A percentile compares a stretch with the other conserved stretches of the same genome.
phyloP scores from a whole-genome alignment of 306 rosid species.

The Vicia villosa region DNA sequence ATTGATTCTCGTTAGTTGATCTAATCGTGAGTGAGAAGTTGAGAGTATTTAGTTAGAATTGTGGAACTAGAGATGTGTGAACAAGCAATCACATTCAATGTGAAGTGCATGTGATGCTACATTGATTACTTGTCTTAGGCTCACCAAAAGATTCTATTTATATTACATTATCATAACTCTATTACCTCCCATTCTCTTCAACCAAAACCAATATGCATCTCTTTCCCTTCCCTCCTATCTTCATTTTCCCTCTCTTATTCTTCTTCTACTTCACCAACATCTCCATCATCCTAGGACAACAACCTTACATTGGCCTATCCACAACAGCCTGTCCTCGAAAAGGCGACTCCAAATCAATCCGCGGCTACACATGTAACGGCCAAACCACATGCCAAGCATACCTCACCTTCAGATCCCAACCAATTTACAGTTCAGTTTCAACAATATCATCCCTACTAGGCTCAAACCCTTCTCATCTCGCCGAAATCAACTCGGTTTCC shows the following conservation, averaged over 20 bases:
- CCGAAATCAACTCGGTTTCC: conserved; percentile 58
- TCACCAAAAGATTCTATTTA: not conserved
- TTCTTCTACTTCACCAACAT: conserved; percentile 22
- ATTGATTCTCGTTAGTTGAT: too few species aligned
- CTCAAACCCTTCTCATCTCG: conserved; percentile 60
- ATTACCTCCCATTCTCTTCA: conserved; percentile 11
- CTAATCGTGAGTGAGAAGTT: too few species aligned
- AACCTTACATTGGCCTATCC: conserved; percentile 65
- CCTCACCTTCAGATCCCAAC: conserved; percentile 75
- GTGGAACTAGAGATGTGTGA: too few species aligned
- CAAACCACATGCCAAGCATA: conserved; percentile 67
- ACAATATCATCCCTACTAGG: conserved; percentile 60
- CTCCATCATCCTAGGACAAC: conserved; percentile 58
- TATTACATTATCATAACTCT: not conserved
- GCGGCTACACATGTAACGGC: conserved; percentile 76
- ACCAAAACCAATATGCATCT: conserved; percentile 47
- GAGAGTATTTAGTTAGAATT: too few species aligned
- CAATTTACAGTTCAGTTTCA: conserved; percentile 62
- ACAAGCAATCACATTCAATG: too few species aligned
- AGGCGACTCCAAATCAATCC: conserved; percentile 51
- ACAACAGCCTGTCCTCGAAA: conserved; percentile 47
- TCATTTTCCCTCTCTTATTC: conserved; percentile 27
- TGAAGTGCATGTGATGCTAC: too few species aligned
- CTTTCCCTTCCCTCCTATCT: too few species aligned
- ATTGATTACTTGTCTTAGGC: too few species aligned